Evolutionary conservation across 2,329 filamentous ascomycete species (phyloP), one percentile per base, ranked within the genome.

Genomic region (Chrysosporium queenslandicum): DNA sequence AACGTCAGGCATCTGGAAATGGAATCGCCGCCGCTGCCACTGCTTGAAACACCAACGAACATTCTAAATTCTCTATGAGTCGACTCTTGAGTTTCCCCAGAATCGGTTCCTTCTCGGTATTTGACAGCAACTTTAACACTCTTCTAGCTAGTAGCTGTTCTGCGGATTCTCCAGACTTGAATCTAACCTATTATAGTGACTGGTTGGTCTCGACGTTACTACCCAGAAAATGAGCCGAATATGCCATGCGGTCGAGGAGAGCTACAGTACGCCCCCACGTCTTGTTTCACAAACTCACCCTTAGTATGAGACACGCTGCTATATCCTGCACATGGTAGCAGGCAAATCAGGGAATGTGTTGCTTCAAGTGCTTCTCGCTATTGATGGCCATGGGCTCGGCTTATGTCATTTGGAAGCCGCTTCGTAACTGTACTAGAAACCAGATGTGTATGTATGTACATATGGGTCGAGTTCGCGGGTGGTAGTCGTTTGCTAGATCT

Each of bases 1-100:
- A 59, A 53, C 57, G 56, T n/a, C 56, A 47, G 25, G 43, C 53
- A 46, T 56, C 56, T 39, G 48, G 54, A 41, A 56, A 58, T 49
- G 57, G 56, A 34, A 52, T 59, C 16, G 25, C 56, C n/a, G 52
- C 53, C 30, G 32, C 56, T 18, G 46, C 55, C 9, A 54, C 53
- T 45, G 45, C 55, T 11, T 54, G 55, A 48, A 48, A 52, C 45
- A 14, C 16, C 23, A 36, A 6, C 40, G 23, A 16, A 5, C 3
- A n/a, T 12, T 21, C 16, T 29, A 21, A 21, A 25, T 6, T 21
- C 27, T 45, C 14, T 51, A 18, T 45, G 29, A 37, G 20, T 18
- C 25, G 27, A 30, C 43, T 46, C 27, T 16, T 8, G 18, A 23
- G 16, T 34, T 40, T 23, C 14, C n/a, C 37, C 23, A 27, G 12